Conservation (phyloP, 148 eudicot genomes). For the Rhododendron simsii region DNA sequence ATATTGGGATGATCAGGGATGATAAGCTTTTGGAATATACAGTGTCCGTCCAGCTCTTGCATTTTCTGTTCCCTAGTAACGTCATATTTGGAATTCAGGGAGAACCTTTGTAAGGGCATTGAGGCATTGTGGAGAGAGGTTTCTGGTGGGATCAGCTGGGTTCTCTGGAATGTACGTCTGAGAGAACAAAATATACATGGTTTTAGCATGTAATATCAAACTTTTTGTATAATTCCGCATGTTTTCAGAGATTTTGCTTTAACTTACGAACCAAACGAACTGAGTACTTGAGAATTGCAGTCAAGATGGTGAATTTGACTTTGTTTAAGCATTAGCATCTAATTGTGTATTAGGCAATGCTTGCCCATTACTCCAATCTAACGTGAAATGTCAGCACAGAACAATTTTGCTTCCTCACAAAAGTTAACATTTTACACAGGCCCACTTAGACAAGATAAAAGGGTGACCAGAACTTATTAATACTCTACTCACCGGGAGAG, state of each 20-base stretch:
- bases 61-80: constrained; percentile 10
- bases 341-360: neutral
- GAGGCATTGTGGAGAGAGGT: constrained; percentile 75
- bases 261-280: neutral
- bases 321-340: neutral
- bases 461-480: neutral
- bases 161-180: constrained; percentile 91
- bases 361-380: neutral
- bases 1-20: constrained; percentile 81
- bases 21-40: constrained; percentile 73
- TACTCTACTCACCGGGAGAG: constrained; percentile 76
- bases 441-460: neutral
- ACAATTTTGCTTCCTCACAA: neutral
- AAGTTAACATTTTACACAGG: neutral
- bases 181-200: neutral
- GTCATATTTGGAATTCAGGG: constrained; percentile 48
- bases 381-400: neutral
- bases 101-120: constrained; percentile 83
- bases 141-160: constrained; percentile 91
- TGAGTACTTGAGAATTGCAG: neutral
- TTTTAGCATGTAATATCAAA: neutral
- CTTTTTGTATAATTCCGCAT: neutral
- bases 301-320: neutral
- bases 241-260: neutral
- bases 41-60: constrained; percentile 58